Conservation (phyloP, 208 protist genomes). For the Ichthyophonus hoferi region DNA sequence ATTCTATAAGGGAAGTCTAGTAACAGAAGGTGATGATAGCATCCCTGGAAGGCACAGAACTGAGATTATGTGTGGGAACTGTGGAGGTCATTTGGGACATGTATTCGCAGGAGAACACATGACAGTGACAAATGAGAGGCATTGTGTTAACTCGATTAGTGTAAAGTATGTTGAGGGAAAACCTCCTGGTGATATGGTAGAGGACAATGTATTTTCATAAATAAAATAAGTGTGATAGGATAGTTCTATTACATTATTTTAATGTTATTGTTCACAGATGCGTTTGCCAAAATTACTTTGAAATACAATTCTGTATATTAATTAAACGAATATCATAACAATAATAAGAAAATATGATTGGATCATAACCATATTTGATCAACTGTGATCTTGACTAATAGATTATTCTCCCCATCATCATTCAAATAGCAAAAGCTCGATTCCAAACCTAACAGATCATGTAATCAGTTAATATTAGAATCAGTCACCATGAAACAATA, state of each 20-base stretch:
- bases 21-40: constrained; percentile 65
- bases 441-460: neutral
- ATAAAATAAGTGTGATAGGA: neutral
- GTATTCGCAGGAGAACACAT: constrained; percentile 80
- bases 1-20: constrained; percentile 26
- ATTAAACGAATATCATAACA: too few species aligned
- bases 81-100: constrained; percentile 82
- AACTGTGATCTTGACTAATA: neutral
- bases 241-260: neutral
- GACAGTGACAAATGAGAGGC: constrained; percentile 73
- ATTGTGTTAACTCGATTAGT: constrained; percentile 56
- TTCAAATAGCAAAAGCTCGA: too few species aligned
- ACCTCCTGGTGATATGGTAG: neutral
- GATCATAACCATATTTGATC: neutral
- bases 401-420: neutral
- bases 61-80: constrained; percentile 82
- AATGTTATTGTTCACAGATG: neutral
- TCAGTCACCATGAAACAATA: too few species aligned
- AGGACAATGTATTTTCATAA: neutral
- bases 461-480: too few species aligned
- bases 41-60: constrained; percentile 60
- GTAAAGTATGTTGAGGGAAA: constrained; percentile 33
- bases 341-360: neutral
- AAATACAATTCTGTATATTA: too few species aligned
- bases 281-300: neutral